These are phyloP conservation scores for Sarcomyxa edulis DNA, from an alignment of 768 basidiomycete genomes.

Conservation along the genomic window DNA sequence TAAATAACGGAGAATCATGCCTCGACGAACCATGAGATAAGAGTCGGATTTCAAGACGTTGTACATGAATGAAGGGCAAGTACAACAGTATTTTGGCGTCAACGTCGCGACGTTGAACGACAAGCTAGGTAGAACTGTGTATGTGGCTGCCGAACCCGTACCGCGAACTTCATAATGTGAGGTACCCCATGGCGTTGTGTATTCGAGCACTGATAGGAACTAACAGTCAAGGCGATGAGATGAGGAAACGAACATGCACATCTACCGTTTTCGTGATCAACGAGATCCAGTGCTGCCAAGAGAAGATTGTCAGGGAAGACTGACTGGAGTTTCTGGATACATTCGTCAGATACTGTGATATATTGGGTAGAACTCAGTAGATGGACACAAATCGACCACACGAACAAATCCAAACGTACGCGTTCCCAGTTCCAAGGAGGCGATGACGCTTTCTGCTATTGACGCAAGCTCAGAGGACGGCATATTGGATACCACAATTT, in stretches of 20 bases:
- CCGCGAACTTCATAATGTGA: constrained; percentile 65
- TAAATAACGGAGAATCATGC: constrained; percentile 6
- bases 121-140: constrained; percentile 50
- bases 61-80: constrained; percentile 70
- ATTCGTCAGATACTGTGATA: constrained; percentile 40
- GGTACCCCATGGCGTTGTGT: constrained; percentile 50
- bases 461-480: background rate
- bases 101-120: constrained; percentile 7
- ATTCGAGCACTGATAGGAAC: constrained; percentile 49
- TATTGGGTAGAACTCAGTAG: background rate
- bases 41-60: constrained; percentile 54
- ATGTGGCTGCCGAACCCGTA: constrained; percentile 50
- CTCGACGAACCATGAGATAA: constrained; percentile 56
- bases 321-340: constrained; percentile 47
- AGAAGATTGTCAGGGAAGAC: constrained; percentile 61
- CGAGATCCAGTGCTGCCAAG: constrained; percentile 69
- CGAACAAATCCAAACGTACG: background rate
- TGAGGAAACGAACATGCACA: background rate
- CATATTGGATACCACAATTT: background rate
- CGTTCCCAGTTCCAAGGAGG: constrained; percentile 4
- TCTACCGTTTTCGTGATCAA: constrained; percentile 66
- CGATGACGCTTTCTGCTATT: constrained; percentile 2
- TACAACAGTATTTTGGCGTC: constrained; percentile 50
- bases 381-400: background rate
- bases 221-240: background rate